Evolutionary conservation across 805 yeast genomes (phyloP), one percentile per base, ranked within the genome.

Genomic region (Maudiozyma bulderi): DNA sequence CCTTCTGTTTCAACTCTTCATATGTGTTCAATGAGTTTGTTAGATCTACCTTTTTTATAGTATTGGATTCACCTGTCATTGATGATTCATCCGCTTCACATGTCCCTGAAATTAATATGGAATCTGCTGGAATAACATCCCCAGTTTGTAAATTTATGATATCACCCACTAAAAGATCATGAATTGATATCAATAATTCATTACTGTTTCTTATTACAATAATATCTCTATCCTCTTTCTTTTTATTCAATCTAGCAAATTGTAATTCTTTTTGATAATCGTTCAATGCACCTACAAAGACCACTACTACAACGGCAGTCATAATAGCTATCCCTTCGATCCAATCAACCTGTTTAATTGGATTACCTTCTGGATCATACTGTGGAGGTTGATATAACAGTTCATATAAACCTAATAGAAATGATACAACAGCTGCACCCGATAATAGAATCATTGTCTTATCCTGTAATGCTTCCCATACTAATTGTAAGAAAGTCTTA

Each of bases 281-380:
- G 66, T 93, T 93, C n/a, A 79, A 84, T 2, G 96, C 93, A 45
- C 97, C 95, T 11, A 95, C 99, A 2, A 87, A 55, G 5, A 91
- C 96, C 34, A 93, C 98, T 51, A 93, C 91, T 5, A 80, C 59
- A 28, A 93, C 86, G 20, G 99, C 99, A 4, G 84, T 84, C 57
- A 93, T 78, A 62, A 93, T 93, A 40, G 99, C 99, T 38, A 90
- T 95, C 57, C 99, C 99, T 72, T 93, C 99, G 44, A 95, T 96
- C 97, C 98, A 93, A 59, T 91, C 96, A 33, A 93, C 95, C 58
- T 81, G 78, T 14, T 97, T 96, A 48, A 81, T 65, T 20, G 79
- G 73, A 26, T 79, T 73, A 30, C 96, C 95, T 54, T 87, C 86
- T 6, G 77, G 80, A 64, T 91, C 96, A 57, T 77, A 77, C 60